Evolutionary conservation across 179 eudicot genomes (phyloP), one percentile per base, ranked within the genome.

Genomic region (Corrigiola litoralis): DNA sequence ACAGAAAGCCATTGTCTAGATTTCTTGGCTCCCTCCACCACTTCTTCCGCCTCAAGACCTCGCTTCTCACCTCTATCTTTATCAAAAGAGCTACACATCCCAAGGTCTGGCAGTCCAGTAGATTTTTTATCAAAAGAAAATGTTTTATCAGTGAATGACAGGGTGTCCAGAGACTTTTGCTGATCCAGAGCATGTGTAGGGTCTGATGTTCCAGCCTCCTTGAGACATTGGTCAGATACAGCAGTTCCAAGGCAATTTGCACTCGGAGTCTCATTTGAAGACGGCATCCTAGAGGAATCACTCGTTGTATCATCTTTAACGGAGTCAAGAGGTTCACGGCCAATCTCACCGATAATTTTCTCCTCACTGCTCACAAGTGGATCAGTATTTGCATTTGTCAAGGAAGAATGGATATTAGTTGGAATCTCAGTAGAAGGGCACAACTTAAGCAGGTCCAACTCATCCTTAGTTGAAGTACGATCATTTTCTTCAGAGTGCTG

Each of bases 41-140:
- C 49, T 65, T 67, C 75, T 32, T 68, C 74, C 48, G 56, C 72
- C 65, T 81, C 84, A 37, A 72, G 56, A 41, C 81, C 50, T 66
- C 92, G 84, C 72, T 91, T 88, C 73, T 80, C 92, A 75, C 90
- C 87, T 76, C 82, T 81, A 52, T 77, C 86, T 67, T 71, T 55
- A 38, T 27, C 42, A 72, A 72, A 50, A 59, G 87, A 77, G 32
- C 76, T 81, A 71, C 64, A 66, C 49, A 65, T 77, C 63, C 69
- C 75, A 60, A 63, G 69, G n/a, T 73, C 87, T 53, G 82, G 72
- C 23, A 66, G 61, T 21, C 55, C 89, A 66, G 60, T 63, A 61
- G 75, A 49, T 59, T 77, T 76, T 68, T 83, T 81, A 59, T 83
- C 82, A 63, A 51, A 70, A 51, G 66, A 59, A 38, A 79, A 63